These are phyloP conservation scores for Backusella tuberculispora DNA, from an alignment of 192 early-diverging fungal genomes.

Conservation along the genomic window DNA sequence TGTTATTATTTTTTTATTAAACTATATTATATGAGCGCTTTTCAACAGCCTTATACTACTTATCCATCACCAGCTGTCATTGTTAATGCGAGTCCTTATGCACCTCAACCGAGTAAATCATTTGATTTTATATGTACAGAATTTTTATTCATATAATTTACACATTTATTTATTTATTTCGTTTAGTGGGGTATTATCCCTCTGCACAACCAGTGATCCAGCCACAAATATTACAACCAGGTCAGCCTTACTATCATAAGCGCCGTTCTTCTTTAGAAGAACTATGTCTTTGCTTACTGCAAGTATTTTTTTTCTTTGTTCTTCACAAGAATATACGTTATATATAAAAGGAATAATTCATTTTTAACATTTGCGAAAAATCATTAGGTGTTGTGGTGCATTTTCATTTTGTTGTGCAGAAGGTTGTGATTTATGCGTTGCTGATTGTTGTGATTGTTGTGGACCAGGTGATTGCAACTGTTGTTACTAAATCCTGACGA, in stretches of 20 bases:
- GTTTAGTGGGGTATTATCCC: not conserved
- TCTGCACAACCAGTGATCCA: not conserved
- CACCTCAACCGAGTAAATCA: not conserved
- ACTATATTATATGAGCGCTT: not conserved
- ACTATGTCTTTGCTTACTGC: constrained; percentile 1
- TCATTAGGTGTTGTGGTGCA: constrained; percentile 7
- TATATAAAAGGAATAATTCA: not conserved
- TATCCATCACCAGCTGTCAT: constrained; percentile 5
- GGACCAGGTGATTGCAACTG: constrained; percentile 15
- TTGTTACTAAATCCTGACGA: constrained; percentile 13
- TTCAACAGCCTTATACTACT: not conserved
- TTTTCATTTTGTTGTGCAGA: constrained; percentile 3
- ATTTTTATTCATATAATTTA: not conserved
- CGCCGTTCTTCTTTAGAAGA: not conserved
- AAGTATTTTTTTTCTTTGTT: not conserved
- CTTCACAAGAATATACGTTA: not conserved
- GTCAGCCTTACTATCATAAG: not conserved
- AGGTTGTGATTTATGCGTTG: not conserved
- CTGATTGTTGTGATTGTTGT: not conserved
- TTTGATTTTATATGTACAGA: not conserved
- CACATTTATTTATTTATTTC: not conserved
- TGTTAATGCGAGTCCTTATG: not conserved
- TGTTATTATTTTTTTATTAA: not conserved
- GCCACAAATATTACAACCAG: not conserved
- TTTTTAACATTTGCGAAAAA: not conserved